Evolutionary conservation across 2,329 filamentous ascomycete species (phyloP).

Genomic region (Gaeumannomyces tritici): DNA sequence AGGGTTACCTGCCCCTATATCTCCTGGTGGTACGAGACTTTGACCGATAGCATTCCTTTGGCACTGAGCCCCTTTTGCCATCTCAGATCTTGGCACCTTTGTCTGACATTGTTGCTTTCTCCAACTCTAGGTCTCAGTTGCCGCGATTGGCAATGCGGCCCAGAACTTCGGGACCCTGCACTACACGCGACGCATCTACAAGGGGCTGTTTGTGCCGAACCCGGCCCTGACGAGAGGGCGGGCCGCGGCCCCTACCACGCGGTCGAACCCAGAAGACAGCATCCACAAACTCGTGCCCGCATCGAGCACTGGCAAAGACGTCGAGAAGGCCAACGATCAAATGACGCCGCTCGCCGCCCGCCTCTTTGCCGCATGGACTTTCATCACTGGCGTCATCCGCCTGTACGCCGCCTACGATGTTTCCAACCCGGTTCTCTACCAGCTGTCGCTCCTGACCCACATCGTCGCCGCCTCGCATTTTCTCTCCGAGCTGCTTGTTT

Average conservation of each 20-base stretch:
- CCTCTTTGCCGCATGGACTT: slow-evolving; percentile 82
- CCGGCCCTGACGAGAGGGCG: slow-evolving; percentile 28
- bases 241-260: slow-evolving; percentile 15
- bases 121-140: slow-evolving; percentile 58
- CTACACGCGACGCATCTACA: slow-evolving; percentile 83
- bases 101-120: slow-evolving; percentile 6
- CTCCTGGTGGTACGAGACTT: slow-evolving; percentile 39
- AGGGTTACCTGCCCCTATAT: slow-evolving; percentile 50
- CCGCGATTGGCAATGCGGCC: slow-evolving; percentile 75
- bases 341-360: slow-evolving; percentile 68
- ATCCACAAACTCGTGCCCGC: slow-evolving; percentile 40
- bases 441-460: slow-evolving; percentile 76
- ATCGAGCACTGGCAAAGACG: slow-evolving; percentile 31
- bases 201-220: slow-evolving; percentile 50
- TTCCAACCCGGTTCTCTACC: slow-evolving; percentile 60
- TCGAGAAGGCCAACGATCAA: slow-evolving; percentile 41
- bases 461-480: slow-evolving; percentile 71
- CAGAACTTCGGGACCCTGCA: slow-evolving; percentile 74
- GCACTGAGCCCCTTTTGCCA: too few relatives aligned
- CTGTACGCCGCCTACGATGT: slow-evolving; percentile 81
- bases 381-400: slow-evolving; percentile 66
- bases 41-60: background rate
- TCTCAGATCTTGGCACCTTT: background rate
- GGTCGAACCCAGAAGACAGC: slow-evolving; percentile 39
- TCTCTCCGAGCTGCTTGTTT: slow-evolving; percentile 69